Evolutionary conservation across 2,329 filamentous ascomycete genomes (phyloP).

Genomic region (Capronia epimyces): DNA sequence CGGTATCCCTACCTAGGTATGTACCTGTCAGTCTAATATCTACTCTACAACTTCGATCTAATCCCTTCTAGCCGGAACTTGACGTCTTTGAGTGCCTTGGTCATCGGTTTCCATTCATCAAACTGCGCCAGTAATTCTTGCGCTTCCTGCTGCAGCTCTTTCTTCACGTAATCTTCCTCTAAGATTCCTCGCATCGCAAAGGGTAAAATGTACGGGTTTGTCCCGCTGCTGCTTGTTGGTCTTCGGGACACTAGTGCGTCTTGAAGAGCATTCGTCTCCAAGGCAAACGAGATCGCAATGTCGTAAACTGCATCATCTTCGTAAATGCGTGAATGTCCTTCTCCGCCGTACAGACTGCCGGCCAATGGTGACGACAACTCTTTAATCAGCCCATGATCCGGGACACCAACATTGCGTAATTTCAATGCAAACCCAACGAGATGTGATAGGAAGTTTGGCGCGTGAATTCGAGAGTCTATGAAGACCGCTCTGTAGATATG

Average conservation of each 20-base stretch:
- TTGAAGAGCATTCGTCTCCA: constrained; percentile 61
- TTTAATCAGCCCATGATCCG: constrained; percentile 86
- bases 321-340: constrained; percentile 89
- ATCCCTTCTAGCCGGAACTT: constrained; percentile 91
- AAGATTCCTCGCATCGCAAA: constrained; percentile 93
- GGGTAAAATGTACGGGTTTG: constrained; percentile 85
- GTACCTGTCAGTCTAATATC: no score
- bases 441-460: constrained; percentile 88
- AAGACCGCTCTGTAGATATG: constrained; percentile 96
- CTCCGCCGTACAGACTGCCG: constrained; percentile 83
- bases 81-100: constrained; percentile 89
- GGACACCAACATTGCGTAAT: constrained; percentile 83
- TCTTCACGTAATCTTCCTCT: constrained; percentile 85
- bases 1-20: no score
- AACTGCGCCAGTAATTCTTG: constrained; percentile 77
- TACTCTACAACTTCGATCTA: constrained; percentile 62
- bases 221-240: constrained; percentile 36
- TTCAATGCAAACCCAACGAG: constrained; percentile 91
- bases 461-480: constrained; percentile 85
- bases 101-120: constrained; percentile 85
- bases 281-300: constrained; percentile 64
- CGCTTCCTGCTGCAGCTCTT: constrained; percentile 70
- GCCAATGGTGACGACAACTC: constrained; percentile 85
- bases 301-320: constrained; percentile 83
- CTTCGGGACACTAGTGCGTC: constrained; percentile 49